Percentiles rank a stretch among this genome's conserved stretches.
phyloP scores from a whole-genome alignment of 2,329 filamentous ascomycete species.

The Diaporthe longicolla region DNA sequence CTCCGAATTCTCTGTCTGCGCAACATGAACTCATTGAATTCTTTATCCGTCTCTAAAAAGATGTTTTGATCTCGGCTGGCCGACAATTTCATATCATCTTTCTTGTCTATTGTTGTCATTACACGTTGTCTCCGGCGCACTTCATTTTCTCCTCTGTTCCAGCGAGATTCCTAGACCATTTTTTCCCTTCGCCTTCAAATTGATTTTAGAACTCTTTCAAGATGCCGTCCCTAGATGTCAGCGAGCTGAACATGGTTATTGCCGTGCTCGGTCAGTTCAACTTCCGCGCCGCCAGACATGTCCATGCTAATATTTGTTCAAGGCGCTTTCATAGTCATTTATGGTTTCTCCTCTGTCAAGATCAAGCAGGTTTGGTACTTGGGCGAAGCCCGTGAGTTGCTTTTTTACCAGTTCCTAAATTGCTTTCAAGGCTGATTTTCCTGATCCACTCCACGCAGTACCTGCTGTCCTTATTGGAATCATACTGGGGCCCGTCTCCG shows the following conservation, averaged over 20 bases:
- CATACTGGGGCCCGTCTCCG: not conserved
- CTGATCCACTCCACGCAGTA: not conserved
- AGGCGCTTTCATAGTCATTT: not conserved
- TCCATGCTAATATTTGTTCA: not conserved
- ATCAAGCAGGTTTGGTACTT: not conserved
- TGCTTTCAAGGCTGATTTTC: not conserved
- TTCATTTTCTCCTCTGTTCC: no score
- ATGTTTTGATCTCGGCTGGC: no score
- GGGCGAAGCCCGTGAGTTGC: not conserved
- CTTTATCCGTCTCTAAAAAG: no score
- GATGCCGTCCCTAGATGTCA: not conserved
- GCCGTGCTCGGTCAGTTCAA: not conserved
- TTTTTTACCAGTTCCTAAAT: not conserved
- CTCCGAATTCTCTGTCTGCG: no score
- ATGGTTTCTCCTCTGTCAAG: not conserved
- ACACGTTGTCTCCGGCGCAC: no score
- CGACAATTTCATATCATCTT: no score
- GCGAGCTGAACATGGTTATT: not conserved
- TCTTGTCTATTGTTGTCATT: no score
- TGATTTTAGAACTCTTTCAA: not conserved
- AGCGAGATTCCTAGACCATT: no score
- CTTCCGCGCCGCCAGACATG: fast-evolving
- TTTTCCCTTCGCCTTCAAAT: no score
- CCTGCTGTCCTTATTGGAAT: not conserved
- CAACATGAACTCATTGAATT: no score